Evolutionary conservation across 768 basidiomycete species (phyloP).

Genomic region (Suillus discolor): DNA sequence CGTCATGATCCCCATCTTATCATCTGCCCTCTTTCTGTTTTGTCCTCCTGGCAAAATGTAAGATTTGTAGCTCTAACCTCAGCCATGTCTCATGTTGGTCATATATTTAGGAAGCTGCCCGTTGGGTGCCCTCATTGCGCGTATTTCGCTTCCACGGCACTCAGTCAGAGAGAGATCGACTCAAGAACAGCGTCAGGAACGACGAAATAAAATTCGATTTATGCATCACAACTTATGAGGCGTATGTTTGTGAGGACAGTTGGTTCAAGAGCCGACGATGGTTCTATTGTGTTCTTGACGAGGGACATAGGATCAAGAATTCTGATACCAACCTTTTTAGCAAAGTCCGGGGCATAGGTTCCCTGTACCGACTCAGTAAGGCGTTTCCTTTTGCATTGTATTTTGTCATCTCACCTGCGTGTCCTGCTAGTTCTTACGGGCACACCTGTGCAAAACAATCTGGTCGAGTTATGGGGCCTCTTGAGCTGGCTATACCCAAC

Average conservation of each 20-base stretch:
- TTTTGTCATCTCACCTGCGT: constrained; percentile 3
- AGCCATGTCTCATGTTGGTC: not conserved
- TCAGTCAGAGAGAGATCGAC: constrained; percentile 52
- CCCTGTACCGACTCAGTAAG: constrained; percentile 58
- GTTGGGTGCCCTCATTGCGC: constrained; percentile 55
- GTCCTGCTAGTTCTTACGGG: constrained; percentile 59
- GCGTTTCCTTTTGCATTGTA: not conserved
- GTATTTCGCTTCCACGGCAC: constrained; percentile 66
- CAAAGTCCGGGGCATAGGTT: constrained; percentile 57
- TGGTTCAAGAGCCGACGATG: constrained; percentile 66
- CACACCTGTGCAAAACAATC: constrained; percentile 72
- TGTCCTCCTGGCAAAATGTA: constrained; percentile 60
- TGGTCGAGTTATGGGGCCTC: constrained; percentile 58
- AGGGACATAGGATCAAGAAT: constrained; percentile 77
- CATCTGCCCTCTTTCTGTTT: constrained; percentile 71
- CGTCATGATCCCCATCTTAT: constrained; percentile 65
- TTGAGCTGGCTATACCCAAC: constrained; percentile 58
- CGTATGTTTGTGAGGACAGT: constrained; percentile 53
- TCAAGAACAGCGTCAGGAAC: constrained; percentile 46
- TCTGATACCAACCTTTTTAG: constrained; percentile 53
- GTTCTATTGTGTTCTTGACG: constrained; percentile 63
- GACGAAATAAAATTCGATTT: constrained; percentile 44
- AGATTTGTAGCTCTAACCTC: constrained; percentile 9
- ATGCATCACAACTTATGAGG: constrained; percentile 71
- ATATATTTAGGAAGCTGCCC: constrained; percentile 46